A percentile compares a stretch with the other conserved stretches of the same genome.
phyloP scores from a whole-genome alignment of 495 filamentous ascomycete genomes.

The Penicillium egyptiacum region DNA sequence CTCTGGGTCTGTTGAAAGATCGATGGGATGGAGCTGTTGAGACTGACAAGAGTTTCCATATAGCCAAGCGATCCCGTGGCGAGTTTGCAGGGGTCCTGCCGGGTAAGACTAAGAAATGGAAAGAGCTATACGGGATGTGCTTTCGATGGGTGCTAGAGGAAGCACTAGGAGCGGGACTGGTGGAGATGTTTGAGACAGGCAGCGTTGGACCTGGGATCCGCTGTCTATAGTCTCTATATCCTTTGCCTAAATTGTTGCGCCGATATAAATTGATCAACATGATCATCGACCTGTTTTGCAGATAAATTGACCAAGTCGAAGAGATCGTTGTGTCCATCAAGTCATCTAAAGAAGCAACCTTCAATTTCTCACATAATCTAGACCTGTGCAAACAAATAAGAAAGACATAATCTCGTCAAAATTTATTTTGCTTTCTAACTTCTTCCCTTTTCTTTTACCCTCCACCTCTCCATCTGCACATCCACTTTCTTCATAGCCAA shows the following conservation, averaged over 20 bases:
- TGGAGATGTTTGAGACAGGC: conserved; percentile 83
- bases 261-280: not conserved
- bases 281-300: not conserved
- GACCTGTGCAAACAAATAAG: not conserved
- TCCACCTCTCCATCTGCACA: not conserved
- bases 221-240: conserved; percentile 38
- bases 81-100: conserved; percentile 71
- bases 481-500: not conserved
- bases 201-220: conserved; percentile 76
- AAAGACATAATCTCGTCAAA: not conserved
- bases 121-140: conserved; percentile 68
- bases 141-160: conserved; percentile 81
- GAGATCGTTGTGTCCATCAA: not conserved
- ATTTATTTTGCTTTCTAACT: not conserved
- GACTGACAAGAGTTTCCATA: conserved; percentile 53
- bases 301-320: not conserved
- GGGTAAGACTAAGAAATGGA: conserved; percentile 77
- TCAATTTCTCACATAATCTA: not conserved
- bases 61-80: conserved; percentile 63
- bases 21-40: conserved; percentile 79
- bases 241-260: not conserved
- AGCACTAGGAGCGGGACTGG: conserved; percentile 72
- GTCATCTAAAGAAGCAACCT: not conserved
- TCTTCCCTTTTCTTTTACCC: not conserved
- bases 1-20: conserved; percentile 65